Evolutionary conservation across 441 rosid genomes (phyloP), one percentile per base, ranked within the genome.

Genomic region (Isatis lusitanica): DNA sequence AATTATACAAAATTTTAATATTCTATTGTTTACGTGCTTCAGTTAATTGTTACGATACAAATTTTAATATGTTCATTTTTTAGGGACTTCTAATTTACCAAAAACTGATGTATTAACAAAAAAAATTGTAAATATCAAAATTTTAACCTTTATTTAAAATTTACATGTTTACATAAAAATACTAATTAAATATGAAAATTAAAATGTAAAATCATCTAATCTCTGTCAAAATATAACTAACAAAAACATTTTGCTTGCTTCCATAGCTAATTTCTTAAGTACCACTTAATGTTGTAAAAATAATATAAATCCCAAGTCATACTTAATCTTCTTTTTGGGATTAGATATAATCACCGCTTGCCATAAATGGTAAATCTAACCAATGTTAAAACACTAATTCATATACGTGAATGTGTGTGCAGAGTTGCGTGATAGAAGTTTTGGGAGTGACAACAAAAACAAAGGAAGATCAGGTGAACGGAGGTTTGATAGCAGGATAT

Each of bases 391-490:
- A 21, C 24, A 21, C 2, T 21, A 21, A 21, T 1, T 26, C 2
- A 2, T 26, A 26, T 26, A 26, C 2, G 28, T 26, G 28, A 26
- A 26, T 3, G 28, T 26, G 51, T 16, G 5, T 9, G 40, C 42
- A 64, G 55, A 31, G 17, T 46, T 44, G 66, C 18, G 12, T 7
- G 35, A 61, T 61, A 39, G 48, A 61, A 4, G 18, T 28, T 10
- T 24, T 63, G 46, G 51, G 68, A 63, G 68, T 42, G 40, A 44
- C 1, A 63, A 7, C 53, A 17, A 33, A 18, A 24, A 66, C 68
- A 38, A n/a, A 46, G 63, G 69, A 28, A 1, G 8, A 10, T 33
- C 38, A 65, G 43, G 57, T 44, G 7, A 66, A 55, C 1, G 24
- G 72, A 43, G n/a, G 79, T 74, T 1, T 21, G 0, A 28, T 6